Conservation (phyloP, 2,329 filamentous ascomycete genomes). For the Exophiala mesophila region DNA sequence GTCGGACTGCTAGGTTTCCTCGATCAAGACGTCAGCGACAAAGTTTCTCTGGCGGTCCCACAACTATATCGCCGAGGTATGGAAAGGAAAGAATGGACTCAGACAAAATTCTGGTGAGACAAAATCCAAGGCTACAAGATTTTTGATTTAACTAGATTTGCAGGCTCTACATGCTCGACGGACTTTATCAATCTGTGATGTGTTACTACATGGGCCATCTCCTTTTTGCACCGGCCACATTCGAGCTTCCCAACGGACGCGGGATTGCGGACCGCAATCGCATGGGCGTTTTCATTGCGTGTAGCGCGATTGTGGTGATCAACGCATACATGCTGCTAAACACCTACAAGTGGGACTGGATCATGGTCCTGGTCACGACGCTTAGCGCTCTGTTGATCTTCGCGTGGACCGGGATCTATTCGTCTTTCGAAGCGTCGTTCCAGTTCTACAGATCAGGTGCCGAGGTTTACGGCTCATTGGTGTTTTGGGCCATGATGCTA, state of each 20-base stretch:
- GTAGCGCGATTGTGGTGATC: conserved; percentile 78
- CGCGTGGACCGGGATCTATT: conserved; percentile 93
- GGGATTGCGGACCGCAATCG: conserved; percentile 73
- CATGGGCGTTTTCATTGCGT: conserved; percentile 82
- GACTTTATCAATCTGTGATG: conserved; percentile 88
- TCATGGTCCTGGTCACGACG: conserved; percentile 75
- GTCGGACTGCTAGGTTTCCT: conserved; percentile 94
- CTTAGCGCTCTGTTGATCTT: conserved; percentile 85
- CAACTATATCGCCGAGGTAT: conserved; percentile 95
- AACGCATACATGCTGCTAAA: conserved; percentile 95
- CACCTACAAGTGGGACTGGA: conserved; percentile 96
- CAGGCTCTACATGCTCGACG: conserved; percentile 91
- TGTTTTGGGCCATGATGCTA: conserved; percentile 81
- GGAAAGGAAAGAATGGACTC: conserved; percentile 93
- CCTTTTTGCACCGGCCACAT: conserved; percentile 64
- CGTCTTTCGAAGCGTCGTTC: conserved; percentile 52
- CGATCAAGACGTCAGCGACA: conserved; percentile 94
- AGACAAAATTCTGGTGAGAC: conserved; percentile 87
- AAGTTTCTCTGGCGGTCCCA: conserved; percentile 87
- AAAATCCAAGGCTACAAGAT: neutral
- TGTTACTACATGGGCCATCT: conserved; percentile 91
- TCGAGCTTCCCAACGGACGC: conserved; percentile 66
- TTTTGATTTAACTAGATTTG: conserved; percentile 10
- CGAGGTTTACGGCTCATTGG: conserved; percentile 73
- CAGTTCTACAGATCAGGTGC: conserved; percentile 71